Evolutionary conservation across 768 basidiomycete genomes (phyloP), one percentile per base, ranked within the genome.

Genomic region (Podaxis sp.): DNA sequence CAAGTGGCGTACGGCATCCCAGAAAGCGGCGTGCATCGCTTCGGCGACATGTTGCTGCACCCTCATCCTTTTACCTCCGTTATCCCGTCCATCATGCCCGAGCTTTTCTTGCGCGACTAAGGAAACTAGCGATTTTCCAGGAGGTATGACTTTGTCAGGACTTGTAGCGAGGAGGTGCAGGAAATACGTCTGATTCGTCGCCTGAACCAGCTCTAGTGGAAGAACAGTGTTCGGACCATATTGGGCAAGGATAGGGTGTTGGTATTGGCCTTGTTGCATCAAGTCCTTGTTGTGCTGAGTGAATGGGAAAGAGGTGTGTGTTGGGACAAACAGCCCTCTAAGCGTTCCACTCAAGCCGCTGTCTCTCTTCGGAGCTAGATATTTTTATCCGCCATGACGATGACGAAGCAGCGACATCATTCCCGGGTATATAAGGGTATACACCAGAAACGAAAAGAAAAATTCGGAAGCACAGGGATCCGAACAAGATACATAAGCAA

Each of bases 91-190:
- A 41, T 72, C 69, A 51, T 75, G 75, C 22, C 74, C 69, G 72
- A 91, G 75, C 20, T 40, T 56, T 36, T 62, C 61, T 30, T 56
- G 54, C n/a, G 55, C 28, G 6, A 62, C 24, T 76, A 87, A 81
- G 7, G 90, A 89, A 3, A 91, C 72, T 3, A 91, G 75, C 0
- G 89, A 89, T 72, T 92, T 92, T 56, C 87, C 87, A 1, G 86
- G 82, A 2, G 90, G 88, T n/a, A 91, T 74, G 7, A 88, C 80
- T 50, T 77, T 80, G 0, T 76, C 68, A 5, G 88, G 84, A 46
- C 90, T 82, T 2, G 82, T 87, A 3, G 86, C 85, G 11, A 92
- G 83, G n/a, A 84, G 66, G 69, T 90, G 87, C 8, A 91, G 79
- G 65, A 88, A 87, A 70, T 86, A 87, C 0, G 82, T 78, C 62